Conservation (phyloP, 192 early-diverging fungal genomes). For the Coemansia sp. region DNA sequence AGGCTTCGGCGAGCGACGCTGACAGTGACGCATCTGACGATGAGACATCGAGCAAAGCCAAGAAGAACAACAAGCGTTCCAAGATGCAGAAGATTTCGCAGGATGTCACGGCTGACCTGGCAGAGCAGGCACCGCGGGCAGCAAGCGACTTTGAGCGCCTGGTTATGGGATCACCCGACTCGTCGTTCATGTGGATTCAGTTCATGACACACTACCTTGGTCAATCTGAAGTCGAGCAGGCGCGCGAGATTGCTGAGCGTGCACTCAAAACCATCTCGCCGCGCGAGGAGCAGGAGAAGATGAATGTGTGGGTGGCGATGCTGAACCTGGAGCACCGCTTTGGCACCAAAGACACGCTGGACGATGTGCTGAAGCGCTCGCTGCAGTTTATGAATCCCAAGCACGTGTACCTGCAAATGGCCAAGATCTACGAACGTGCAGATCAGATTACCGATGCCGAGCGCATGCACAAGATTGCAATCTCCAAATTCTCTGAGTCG, state of each 20-base stretch:
- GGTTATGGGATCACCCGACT: constrained; percentile 90
- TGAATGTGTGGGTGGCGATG: constrained; percentile 97
- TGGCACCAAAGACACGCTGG: constrained; percentile 78
- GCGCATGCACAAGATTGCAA: constrained; percentile 68
- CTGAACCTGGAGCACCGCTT: constrained; percentile 96
- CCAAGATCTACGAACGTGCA: constrained; percentile 85
- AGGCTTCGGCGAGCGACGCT: constrained; percentile 24
- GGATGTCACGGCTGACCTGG: constrained; percentile 69
- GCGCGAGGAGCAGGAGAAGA: constrained; percentile 91
- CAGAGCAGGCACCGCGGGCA: constrained; percentile 68
- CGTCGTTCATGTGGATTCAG: constrained; percentile 98
- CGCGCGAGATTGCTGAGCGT: constrained; percentile 89
- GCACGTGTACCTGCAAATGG: constrained; percentile 82
- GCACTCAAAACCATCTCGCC: constrained; percentile 90
- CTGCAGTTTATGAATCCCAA: constrained; percentile 85
- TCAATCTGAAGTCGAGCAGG: constrained; percentile 88
- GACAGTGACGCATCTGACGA: constrained; percentile 57
- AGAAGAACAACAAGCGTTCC: constrained; percentile 55
- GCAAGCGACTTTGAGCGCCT: constrained; percentile 90
- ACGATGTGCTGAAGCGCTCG: constrained; percentile 84
- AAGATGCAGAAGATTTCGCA: constrained; percentile 62
- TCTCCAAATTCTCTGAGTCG: constrained; percentile 82
- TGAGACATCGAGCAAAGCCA: constrained; percentile 30
- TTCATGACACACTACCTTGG: constrained; percentile 99
- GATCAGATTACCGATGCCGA: constrained; percentile 72